Evolutionary conservation across 148 eudicot genomes (phyloP).

Genomic region (Rhododendron ovatum): DNA sequence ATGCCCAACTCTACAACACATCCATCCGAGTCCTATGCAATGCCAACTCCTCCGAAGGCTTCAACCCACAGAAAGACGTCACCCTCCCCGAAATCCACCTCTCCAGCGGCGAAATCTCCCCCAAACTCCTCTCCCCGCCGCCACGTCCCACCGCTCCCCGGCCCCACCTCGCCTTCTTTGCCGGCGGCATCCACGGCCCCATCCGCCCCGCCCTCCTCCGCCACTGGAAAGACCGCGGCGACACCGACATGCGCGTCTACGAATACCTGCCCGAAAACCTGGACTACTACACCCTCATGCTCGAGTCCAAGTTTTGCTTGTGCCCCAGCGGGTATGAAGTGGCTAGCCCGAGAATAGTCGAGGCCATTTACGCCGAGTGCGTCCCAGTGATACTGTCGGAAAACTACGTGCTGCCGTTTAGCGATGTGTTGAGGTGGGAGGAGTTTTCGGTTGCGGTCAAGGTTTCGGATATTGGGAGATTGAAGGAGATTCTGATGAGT

Average conservation of each 20-base stretch:
- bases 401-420: conserved; percentile 71
- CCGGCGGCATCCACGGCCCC: conserved; percentile 91
- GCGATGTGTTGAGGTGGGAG: conserved; percentile 90
- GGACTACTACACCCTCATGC: conserved; percentile 61
- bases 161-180: conserved; percentile 75
- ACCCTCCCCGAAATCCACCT: conserved; percentile 83
- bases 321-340: conserved; percentile 97
- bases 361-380: conserved; percentile 87
- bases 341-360: conserved; percentile 86
- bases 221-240: conserved; percentile 56
- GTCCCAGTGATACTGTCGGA: conserved; percentile 71
- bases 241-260: conserved; percentile 53
- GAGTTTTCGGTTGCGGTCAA: conserved; percentile 63
- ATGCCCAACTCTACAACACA: conserved; percentile 56
- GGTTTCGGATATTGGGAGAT: conserved; percentile 47
- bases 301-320: conserved; percentile 60
- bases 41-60: conserved; percentile 93
- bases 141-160: conserved; percentile 26
- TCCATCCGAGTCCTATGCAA: conserved; percentile 88
- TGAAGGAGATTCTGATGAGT: conserved; percentile 58
- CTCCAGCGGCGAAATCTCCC: conserved; percentile 39
- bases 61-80: conserved; percentile 82
- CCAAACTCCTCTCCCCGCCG: conserved; percentile 42
- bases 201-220: conserved; percentile 69
- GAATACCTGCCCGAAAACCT: conserved; percentile 70